Evolutionary conservation across 306 rosid species (phyloP).

Genomic region (Rubus parviflorus): DNA sequence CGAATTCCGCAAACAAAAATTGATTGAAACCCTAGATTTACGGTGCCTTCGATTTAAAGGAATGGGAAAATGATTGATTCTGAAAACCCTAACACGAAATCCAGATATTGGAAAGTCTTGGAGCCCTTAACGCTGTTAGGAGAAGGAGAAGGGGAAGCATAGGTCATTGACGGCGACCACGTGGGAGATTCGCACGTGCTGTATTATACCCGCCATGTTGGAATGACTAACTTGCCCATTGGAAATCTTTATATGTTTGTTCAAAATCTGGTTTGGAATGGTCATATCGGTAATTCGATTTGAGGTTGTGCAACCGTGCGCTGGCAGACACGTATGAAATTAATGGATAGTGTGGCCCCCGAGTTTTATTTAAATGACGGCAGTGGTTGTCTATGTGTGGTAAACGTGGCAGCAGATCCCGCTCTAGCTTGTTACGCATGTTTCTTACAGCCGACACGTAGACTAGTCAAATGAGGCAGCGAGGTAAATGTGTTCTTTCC

Average conservation of each 20-base stretch:
- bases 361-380: slow-evolving; percentile 26
- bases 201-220: not conserved
- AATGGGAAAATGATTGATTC: slow-evolving; percentile 30
- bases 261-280: not conserved
- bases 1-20: not conserved
- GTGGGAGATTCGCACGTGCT: slow-evolving; percentile 12
- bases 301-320: slow-evolving; percentile 16
- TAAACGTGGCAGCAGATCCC: slow-evolving; percentile 33
- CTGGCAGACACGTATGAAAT: slow-evolving; percentile 41
- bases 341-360: slow-evolving; percentile 40
- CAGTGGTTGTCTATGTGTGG: slow-evolving; percentile 15
- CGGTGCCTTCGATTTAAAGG: slow-evolving; percentile 18
- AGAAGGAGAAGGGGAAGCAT: not conserved
- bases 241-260: no score
- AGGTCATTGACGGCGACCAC: slow-evolving; percentile 43
- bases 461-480: not conserved
- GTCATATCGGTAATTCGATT: not conserved
- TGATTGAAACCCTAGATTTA: not conserved
- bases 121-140: slow-evolving; percentile 24
- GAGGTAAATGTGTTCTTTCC: no score
- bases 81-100: slow-evolving; percentile 39
- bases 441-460: slow-evolving; percentile 7
- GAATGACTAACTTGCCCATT: slow-evolving; percentile 2
- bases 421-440: slow-evolving; percentile 1
- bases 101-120: slow-evolving; percentile 1